Evolutionary conservation across 1,284 basidiomycete species (phyloP), one percentile per base, ranked within the genome.

Genomic region (Polyporus tsugae): DNA sequence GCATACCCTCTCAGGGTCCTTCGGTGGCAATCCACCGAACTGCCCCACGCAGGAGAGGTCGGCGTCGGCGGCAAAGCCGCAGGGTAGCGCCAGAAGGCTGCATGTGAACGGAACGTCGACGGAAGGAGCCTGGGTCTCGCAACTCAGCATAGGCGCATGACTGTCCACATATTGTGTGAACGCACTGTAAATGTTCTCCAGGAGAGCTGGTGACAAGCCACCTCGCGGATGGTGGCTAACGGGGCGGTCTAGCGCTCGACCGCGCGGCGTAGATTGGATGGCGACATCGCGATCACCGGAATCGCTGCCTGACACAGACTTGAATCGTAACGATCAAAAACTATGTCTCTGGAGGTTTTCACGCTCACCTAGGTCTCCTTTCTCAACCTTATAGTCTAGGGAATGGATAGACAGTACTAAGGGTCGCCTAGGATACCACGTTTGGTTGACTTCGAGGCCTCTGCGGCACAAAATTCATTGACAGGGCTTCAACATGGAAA

Each of bases 31-130:
- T 55, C 52, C 25, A 6, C 13, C 25, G 29, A 53, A n/a, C 22
- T 6, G 52, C 10, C 46, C 19, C n/a, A 49, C 46, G 46, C 1
- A 49, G n/a, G n/a, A 49, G n/a, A 19, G 6, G 17, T 52, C 11
- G 52, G 52, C 52, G 52, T 55, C 52, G 52, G 52, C 52, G 52
- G 52, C 52, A 55, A 35, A 55, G 46, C 46, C 46, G 6, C 7
- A 4, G 46, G 19, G 46, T 49, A 25, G 29, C 52, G 1, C 6
- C 52, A 35, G 33, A 49, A 49, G 15, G 46, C 6, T 49, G 52
- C 52, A 13, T 55, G 52, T 33, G 52, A 19, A 55, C 52, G 52
- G 52, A 55, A 55, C 2, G 46, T 25, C 22, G 46, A 49, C 46
- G 46, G 46, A 49, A 29, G 33, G 29, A 55, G 29, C 9, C 52